Base-by-base conservation (phyloP, 129 eudicot genomes). In the Lonicera japonica region DNA sequence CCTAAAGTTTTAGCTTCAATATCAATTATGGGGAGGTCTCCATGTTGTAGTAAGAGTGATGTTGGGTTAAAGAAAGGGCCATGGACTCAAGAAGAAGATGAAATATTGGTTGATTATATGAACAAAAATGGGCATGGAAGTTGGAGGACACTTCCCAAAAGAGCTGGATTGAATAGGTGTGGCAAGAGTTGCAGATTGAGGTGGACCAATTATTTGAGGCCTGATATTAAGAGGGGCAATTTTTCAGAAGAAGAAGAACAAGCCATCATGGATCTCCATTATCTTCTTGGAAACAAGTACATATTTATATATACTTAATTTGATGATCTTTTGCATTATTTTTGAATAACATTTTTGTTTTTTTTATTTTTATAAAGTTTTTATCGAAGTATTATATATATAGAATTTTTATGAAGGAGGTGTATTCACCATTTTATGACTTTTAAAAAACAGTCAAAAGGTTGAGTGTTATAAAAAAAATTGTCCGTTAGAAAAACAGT, bases 71-170 rank as follows among this genome's bases (percentile, higher is more conserved):
- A 65, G 60, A 65, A 52, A 17, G 69, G 69, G 21, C 69, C 69
- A 65, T 65, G 69, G 69, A 65, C 69, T 65, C 60, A 23, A 21
- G 69, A 65, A 65, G 69, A 65, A 22, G 69, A 65, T 65, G 21
- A 65, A 11, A 17, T 65, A 36, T 36, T 65, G 69, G 19, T 34
- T 9, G 38, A 65, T 11, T 65, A 65, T 38, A 65, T 65, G 17
- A 16, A 2, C 20, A 40, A 36, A 12, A 22, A 65, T 29, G 69
- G 69, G 25, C 69, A 65, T 53, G 69, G 69, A 19, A 65, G 69
- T 25, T 65, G 69, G 69, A 53, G 69, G 29, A 36, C 52, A 51
- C 69, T 65, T 65, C 69, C 69, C 20, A 65, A 5, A 25, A 48
- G 18, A 1, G 60, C 69, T 29, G 52, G 69, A 5, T 52, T 65